Percentiles rank a stretch among this genome's conserved stretches.
Conservation (phyloP, 257 asterid species). For the Primulina eburnea region DNA sequence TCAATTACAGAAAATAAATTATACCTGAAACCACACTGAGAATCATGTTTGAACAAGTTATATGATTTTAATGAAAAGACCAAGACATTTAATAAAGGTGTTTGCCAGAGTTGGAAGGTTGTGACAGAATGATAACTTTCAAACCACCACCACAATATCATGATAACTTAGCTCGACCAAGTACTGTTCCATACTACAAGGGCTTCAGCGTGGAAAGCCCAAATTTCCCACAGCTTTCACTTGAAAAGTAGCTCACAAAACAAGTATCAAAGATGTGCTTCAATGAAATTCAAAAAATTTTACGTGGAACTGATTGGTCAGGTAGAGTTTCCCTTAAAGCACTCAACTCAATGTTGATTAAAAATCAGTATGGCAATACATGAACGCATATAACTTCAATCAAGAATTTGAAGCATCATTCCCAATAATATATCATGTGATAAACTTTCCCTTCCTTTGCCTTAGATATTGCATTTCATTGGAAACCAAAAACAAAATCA, state of each 20-base stretch:
- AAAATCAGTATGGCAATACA: no score
- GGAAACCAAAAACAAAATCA: not conserved
- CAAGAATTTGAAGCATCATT: no score
- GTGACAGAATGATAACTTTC: not conserved
- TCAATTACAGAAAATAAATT: not conserved
- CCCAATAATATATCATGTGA: no score
- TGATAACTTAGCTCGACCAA: no score
- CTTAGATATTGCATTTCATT: not conserved
- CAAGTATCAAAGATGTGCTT: not conserved
- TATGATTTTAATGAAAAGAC: conserved; percentile 4
- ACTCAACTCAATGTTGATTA: no score
- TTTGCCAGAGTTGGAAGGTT: not conserved
- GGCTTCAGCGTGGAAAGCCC: not conserved
- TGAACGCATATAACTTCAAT: no score
- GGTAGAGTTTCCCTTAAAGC: no score
- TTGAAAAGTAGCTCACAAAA: not conserved
- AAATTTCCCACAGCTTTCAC: not conserved
- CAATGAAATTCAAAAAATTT: not conserved
- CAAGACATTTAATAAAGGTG: not conserved
- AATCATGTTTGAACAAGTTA: not conserved
- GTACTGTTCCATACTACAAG: no score
- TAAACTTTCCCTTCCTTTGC: not conserved
- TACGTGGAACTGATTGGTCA: not conserved
- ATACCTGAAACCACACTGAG: not conserved
- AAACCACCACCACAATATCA: no score